Evolutionary conservation across 2,329 filamentous ascomycete species (phyloP).

Genomic region (Aspergillus spinulosporus): DNA sequence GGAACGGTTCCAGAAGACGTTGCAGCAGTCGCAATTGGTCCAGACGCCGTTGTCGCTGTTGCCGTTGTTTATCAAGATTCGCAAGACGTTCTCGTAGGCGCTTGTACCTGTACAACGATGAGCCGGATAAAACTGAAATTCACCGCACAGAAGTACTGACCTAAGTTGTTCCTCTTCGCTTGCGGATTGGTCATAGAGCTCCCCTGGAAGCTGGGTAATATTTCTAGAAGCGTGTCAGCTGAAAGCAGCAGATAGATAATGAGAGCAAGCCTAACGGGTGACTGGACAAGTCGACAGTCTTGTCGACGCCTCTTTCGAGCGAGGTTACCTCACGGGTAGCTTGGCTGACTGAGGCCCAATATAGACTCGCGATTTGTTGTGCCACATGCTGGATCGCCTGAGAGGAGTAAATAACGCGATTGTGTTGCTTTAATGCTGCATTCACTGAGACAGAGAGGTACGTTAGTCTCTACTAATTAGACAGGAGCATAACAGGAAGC

Average conservation of each 20-base stretch:
- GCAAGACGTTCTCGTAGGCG: slow-evolving; percentile 46
- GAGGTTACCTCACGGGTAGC: slow-evolving; percentile 29
- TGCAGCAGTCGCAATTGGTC: slow-evolving; percentile 50
- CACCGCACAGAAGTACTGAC: slow-evolving; percentile 26
- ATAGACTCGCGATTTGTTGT: slow-evolving; percentile 56
- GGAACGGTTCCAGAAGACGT: slow-evolving; percentile 51
- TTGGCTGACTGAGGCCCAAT: slow-evolving; percentile 52
- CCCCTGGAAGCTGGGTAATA: slow-evolving; percentile 40
- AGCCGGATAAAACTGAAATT: slow-evolving; percentile 26
- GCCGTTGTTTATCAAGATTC: slow-evolving; percentile 47
- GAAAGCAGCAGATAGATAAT: background rate
- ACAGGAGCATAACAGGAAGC: background rate
- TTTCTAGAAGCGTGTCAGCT: slow-evolving; percentile 30
- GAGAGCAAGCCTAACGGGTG: slow-evolving; percentile 32
- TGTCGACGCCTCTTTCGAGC: slow-evolving; percentile 36
- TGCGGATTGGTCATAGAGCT: slow-evolving; percentile 34
- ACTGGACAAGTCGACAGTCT: slow-evolving; percentile 42
- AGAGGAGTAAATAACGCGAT: slow-evolving; percentile 54
- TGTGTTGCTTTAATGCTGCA: slow-evolving; percentile 53
- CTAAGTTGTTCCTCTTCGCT: slow-evolving; percentile 36
- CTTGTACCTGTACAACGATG: slow-evolving; percentile 41
- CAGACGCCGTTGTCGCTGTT: slow-evolving; percentile 48
- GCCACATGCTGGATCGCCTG: slow-evolving; percentile 58
- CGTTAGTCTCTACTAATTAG: slow-evolving; percentile 4
- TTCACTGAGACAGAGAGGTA: slow-evolving; percentile 45